phyloP scores from a whole-genome alignment of 2,329 filamentous ascomycete genomes.

The Fusarium sp. region DNA sequence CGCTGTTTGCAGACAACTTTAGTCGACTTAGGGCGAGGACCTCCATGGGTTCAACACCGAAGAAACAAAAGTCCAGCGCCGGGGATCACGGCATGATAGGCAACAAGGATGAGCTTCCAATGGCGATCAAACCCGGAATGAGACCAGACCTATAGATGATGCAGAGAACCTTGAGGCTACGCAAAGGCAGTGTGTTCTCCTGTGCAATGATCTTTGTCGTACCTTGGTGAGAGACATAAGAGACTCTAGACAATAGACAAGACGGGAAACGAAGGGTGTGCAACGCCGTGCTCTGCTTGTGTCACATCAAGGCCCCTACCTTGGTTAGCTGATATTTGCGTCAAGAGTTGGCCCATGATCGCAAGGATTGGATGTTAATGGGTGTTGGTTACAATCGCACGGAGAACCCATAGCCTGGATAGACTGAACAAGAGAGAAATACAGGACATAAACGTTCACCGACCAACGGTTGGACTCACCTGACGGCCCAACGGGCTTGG shows the following conservation, averaged over 20 bases:
- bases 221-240: conserved; percentile 30
- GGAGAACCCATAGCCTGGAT: not conserved
- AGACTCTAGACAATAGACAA: conserved; percentile 33
- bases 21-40: not conserved
- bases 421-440: not conserved
- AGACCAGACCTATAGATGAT: conserved; percentile 35
- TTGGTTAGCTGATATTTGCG: conserved; percentile 18
- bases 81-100: conserved; percentile 26
- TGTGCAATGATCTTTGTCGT: conserved; percentile 6
- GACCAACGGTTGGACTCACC: not conserved
- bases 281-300: conserved; percentile 39
- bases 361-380: not conserved
- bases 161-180: conserved; percentile 34
- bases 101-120: conserved; percentile 10
- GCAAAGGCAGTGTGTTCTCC: conserved; percentile 26
- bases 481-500: not conserved
- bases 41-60: conserved; percentile 4
- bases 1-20: not conserved
- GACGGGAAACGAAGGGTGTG: conserved; percentile 41
- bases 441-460: not conserved
- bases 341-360: conserved; percentile 15
- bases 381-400: conserved; percentile 20
- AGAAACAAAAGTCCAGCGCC: conserved; percentile 13
- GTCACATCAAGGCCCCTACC: conserved; percentile 28
- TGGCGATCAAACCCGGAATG: conserved; percentile 5